Evolutionary conservation across 345 rosid species (phyloP).

Genomic region (Aquilaria malaccensis): DNA sequence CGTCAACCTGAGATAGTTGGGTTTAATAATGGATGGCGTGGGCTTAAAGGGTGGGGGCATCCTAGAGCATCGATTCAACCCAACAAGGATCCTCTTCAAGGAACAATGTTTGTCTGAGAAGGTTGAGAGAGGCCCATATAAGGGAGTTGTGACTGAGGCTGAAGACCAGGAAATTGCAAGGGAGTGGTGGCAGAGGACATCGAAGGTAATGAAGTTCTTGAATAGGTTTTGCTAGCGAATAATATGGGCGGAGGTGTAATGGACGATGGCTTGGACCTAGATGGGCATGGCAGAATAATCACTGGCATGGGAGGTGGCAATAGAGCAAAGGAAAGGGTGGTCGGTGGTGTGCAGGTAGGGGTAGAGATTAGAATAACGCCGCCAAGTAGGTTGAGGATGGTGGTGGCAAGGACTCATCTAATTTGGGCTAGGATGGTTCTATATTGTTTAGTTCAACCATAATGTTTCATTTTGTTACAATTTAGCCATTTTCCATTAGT

Average conservation of each 20-base stretch:
- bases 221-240: constrained; percentile 48
- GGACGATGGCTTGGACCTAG: constrained; percentile 61
- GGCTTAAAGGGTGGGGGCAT: constrained; percentile 41
- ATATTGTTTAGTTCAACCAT: too few species aligned
- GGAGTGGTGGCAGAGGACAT: constrained; percentile 33
- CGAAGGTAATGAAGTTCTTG: constrained; percentile 48
- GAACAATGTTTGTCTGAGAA: constrained; percentile 61
- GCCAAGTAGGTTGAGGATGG: constrained; percentile 35
- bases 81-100: constrained; percentile 68
- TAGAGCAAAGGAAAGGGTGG: constrained; percentile 9
- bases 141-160: constrained; percentile 71
- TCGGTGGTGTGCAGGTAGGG: background rate
- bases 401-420: constrained; percentile 25
- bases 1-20: constrained; percentile 38
- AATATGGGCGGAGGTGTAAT: constrained; percentile 51
- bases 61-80: constrained; percentile 40
- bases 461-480: too few species aligned
- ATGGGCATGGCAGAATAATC: constrained; percentile 38
- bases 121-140: constrained; percentile 73
- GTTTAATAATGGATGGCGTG: constrained; percentile 64
- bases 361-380: constrained; percentile 35
- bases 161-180: constrained; percentile 66
- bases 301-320: background rate
- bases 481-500: too few species aligned
- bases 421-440: constrained; percentile 15